Percentiles rank a stretch among this genome's conserved stretches.
These are phyloP conservation scores for Panellus pusillus DNA, from an alignment of 768 basidiomycete genomes.

Conservation along the genomic window DNA sequence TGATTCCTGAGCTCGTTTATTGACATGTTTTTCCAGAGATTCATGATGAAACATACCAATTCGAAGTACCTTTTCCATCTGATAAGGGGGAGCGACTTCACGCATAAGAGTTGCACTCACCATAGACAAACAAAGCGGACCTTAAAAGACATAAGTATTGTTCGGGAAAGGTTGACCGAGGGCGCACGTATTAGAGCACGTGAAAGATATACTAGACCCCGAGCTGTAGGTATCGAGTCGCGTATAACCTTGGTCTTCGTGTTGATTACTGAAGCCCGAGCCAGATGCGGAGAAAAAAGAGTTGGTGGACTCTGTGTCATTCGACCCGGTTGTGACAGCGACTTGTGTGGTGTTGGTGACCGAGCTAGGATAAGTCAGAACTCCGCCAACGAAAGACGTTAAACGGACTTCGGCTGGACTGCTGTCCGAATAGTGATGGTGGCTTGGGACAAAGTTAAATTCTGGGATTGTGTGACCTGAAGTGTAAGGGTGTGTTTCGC, in stretches of 20 bases:
- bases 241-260: slow-evolving; percentile 17
- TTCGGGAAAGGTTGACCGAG: neutral
- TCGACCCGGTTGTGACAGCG: slow-evolving; percentile 15
- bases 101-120: slow-evolving; percentile 13
- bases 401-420: neutral
- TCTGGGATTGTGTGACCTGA: slow-evolving; percentile 10
- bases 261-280: slow-evolving; percentile 12
- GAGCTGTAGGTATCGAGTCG: slow-evolving; percentile 17
- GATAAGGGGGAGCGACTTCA: too few relatives aligned
- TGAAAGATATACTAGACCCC: slow-evolving; percentile 11
- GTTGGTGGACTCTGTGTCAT: slow-evolving; percentile 11
- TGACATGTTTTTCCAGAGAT: neutral
- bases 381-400: neutral
- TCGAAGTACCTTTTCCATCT: too few relatives aligned
- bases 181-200: slow-evolving; percentile 18
- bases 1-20: slow-evolving; percentile 4
- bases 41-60: neutral
- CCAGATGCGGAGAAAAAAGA: slow-evolving; percentile 17
- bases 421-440: slow-evolving; percentile 16
- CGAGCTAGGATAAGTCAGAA: neutral
- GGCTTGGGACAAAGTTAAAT: slow-evolving; percentile 14
- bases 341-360: slow-evolving; percentile 5
- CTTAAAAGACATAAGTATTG: neutral
- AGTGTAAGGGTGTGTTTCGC: slow-evolving; percentile 20
- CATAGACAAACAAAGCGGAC: slow-evolving; percentile 20